These are phyloP conservation scores for Nemania serpens DNA, from an alignment of 2,329 filamentous ascomycete species.

Conservation along the genomic window DNA sequence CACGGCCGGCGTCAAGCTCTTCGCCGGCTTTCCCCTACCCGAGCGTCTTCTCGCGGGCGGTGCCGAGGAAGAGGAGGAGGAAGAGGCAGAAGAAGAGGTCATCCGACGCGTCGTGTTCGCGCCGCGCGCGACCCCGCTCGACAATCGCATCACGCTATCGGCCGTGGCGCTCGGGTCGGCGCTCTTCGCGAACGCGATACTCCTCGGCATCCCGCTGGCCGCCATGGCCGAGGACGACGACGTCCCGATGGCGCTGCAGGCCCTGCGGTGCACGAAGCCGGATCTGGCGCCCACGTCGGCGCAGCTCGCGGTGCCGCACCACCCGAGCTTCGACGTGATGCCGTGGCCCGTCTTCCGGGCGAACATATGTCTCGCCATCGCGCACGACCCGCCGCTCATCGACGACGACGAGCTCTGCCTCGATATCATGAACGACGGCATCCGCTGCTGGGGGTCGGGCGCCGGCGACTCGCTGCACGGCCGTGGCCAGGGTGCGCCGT, in stretches of 20 bases:
- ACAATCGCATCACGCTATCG: neutral
- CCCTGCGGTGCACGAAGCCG: conserved; percentile 2
- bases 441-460: conserved; percentile 36
- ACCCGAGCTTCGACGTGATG: conserved; percentile 34
- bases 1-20: conserved; percentile 2
- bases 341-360: conserved; percentile 36
- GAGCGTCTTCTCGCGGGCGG: neutral
- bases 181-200: conserved; percentile 8
- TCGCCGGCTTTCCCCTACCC: neutral
- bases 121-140: neutral
- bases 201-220: conserved; percentile 7
- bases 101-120: conserved; percentile 2
- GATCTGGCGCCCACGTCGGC: conserved; percentile 35
- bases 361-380: conserved; percentile 28
- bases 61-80: neutral
- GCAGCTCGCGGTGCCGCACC: conserved; percentile 33
- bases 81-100: neutral
- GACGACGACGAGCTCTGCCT: conserved; percentile 33
- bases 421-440: conserved; percentile 32
- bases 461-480: conserved; percentile 22
- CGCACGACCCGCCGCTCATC: conserved; percentile 14
- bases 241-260: conserved; percentile 21
- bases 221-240: conserved; percentile 5
- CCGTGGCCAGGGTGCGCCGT: conserved; percentile 33
- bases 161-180: conserved; percentile 1